Percentiles rank a stretch among this genome's conserved stretches.
Conservation (phyloP, 2,329 filamentous ascomycete genomes). For the Gremmenia infestans region DNA sequence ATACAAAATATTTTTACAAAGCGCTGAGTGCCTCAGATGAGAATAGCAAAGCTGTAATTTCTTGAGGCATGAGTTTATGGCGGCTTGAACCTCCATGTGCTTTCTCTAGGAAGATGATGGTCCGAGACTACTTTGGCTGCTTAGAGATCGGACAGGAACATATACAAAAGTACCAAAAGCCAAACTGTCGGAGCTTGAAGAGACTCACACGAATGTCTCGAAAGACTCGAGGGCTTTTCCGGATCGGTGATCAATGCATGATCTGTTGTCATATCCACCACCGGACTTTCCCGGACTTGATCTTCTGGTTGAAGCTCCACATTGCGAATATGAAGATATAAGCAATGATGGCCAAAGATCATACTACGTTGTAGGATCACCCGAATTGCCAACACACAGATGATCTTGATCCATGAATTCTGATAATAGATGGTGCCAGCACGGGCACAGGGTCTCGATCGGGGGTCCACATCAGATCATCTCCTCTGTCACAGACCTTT, state of each 20-base stretch:
- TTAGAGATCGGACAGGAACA: too few relatives aligned
- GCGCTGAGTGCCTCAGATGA: slow-evolving; percentile 2
- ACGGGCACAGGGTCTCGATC: neutral
- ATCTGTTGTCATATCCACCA: too few relatives aligned
- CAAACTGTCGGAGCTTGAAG: too few relatives aligned
- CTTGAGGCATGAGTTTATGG: too few relatives aligned
- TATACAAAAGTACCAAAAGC: too few relatives aligned
- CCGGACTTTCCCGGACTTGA: neutral
- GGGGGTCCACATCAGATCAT: neutral
- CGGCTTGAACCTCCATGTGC: too few relatives aligned
- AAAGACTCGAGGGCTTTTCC: too few relatives aligned
- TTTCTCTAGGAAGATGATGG: too few relatives aligned
- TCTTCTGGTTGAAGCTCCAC: neutral
- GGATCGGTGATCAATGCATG: too few relatives aligned
- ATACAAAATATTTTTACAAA: neutral
- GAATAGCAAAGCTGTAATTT: neutral
- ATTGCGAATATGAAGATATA: neutral
- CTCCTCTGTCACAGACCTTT: neutral
- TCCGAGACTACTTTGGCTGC: too few relatives aligned
- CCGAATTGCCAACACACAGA: neutral
- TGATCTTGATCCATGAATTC: neutral
- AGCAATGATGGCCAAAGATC: neutral
- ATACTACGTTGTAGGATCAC: neutral
- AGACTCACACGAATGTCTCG: too few relatives aligned
- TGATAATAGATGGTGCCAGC: neutral